phyloP scores from a whole-genome alignment of 208 protist genomes.

The Leishmania guyanensis region DNA sequence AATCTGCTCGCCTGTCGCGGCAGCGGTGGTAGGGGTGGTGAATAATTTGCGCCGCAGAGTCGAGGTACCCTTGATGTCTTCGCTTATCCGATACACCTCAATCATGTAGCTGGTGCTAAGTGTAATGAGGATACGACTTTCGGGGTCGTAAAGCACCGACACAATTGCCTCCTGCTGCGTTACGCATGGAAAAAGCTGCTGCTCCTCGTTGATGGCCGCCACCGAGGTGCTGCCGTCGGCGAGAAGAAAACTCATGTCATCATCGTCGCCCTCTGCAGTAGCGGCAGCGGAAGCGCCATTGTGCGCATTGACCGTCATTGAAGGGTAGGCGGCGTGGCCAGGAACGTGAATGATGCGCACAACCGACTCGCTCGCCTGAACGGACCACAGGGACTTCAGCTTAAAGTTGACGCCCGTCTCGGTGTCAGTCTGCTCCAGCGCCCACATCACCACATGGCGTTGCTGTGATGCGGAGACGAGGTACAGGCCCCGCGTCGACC shows the following conservation, averaged over 20 bases:
- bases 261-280: conserved; percentile 31
- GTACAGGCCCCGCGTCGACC: conserved; percentile 63
- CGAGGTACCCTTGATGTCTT: conserved; percentile 47
- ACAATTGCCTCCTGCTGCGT: conserved; percentile 58
- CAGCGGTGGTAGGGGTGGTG: conserved; percentile 36
- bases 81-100: conserved; percentile 61
- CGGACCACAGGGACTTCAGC: conserved; percentile 71
- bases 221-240: conserved; percentile 41
- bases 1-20: conserved; percentile 31
- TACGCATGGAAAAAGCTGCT: conserved; percentile 57
- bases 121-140: conserved; percentile 60
- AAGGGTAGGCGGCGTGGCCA: not conserved
- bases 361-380: conserved; percentile 48
- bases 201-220: conserved; percentile 63
- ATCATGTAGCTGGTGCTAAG: conserved; percentile 65
- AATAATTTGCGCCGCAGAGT: conserved; percentile 76
- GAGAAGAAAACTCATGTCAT: conserved; percentile 82
- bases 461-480: conserved; percentile 63
- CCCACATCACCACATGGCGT: conserved; percentile 69
- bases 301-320: not conserved
- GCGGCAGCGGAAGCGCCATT: not conserved
- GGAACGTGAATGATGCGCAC: conserved; percentile 53
- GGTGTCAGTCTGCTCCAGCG: conserved; percentile 47
- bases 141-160: conserved; percentile 68
- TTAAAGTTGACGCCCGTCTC: conserved; percentile 37